Base-by-base conservation (phyloP, 1,284 basidiomycete species). In the Phlebopus sp. region DNA sequence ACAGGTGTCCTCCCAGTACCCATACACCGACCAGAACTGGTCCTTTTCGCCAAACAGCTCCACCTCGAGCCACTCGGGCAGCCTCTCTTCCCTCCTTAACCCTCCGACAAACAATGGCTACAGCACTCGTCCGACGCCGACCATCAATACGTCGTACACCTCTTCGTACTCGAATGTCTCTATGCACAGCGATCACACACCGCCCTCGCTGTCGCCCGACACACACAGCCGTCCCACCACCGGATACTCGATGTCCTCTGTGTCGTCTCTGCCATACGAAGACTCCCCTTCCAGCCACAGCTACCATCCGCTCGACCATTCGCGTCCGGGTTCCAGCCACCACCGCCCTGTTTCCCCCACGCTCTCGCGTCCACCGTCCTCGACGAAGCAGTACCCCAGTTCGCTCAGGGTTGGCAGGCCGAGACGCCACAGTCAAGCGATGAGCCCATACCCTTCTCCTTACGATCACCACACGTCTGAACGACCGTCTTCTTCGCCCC, bases 391-490 rank as follows among this genome's bases (percentile, higher is more conserved):
- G 41, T 84, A 82, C 58, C 61, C 73, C 5, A 70, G 68, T 42
- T 79, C 80, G 11, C 65, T 86, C 37, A 83, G 84, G 64, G 76
- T 90, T 27, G 79, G 86, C 27, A 76, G 87, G 31, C 75, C 75
- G 40, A 74, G 87, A 36, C 76, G 87, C 47, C 88, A 90, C 68
- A 87, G 85, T 59, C 88, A 90, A 62, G 88, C 86, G 0, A 82
- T 89, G 75, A 85, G 82, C 55, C 88, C 88, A 10, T 90, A 90
- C 64, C 88, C 87, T 9, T 82, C 79, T 50, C 86, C 86, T 39
- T 90, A 90, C 67, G 82, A 84, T 50, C 77, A 83, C 43, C 73
- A 78, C 46, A 60, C 69, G 25, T 81, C 81, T 19, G 55, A 82
- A 59, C 79, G 86, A 36, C 83, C 83, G 0, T 86, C 85, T 46